Percentiles rank a stretch among this genome's conserved stretches.
phyloP scores from a whole-genome alignment of 2,329 filamentous ascomycete species.

The Ophiostoma australiae region DNA sequence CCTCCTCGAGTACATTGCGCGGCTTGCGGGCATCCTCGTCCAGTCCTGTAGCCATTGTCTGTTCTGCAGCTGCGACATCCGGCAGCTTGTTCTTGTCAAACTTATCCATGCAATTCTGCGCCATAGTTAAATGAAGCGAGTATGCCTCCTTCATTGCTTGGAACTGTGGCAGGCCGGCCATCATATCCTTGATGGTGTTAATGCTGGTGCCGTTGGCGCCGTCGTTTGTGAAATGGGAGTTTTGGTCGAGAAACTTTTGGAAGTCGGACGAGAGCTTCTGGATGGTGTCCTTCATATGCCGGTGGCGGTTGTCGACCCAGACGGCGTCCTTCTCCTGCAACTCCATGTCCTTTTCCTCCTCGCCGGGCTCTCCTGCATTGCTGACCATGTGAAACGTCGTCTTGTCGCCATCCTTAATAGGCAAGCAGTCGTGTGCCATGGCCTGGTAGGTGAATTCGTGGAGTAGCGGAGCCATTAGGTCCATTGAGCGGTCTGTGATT shows the following conservation, averaged over 20 bases:
- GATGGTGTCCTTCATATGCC: conserved; percentile 97
- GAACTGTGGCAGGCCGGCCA: conserved; percentile 89
- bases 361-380: conserved; percentile 65
- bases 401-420: conserved; percentile 83
- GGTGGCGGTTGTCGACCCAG: conserved; percentile 90
- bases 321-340: conserved; percentile 86
- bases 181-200: conserved; percentile 93
- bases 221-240: conserved; percentile 83
- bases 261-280: conserved; percentile 91
- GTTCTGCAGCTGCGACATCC: conserved; percentile 83
- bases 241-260: conserved; percentile 81
- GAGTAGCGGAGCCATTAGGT: conserved; percentile 77
- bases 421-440: conserved; percentile 91
- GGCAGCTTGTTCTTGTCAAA: conserved; percentile 81
- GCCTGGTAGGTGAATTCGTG: conserved; percentile 99
- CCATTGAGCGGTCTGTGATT: conserved; percentile 89
- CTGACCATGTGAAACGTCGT: conserved; percentile 75
- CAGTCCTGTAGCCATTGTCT: conserved; percentile 83
- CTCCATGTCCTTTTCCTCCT: conserved; percentile 85
- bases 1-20: conserved; percentile 79
- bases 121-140: conserved; percentile 91
- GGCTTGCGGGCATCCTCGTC: conserved; percentile 91
- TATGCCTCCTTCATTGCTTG: conserved; percentile 94
- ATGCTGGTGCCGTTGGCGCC: conserved; percentile 66
- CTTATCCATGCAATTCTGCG: conserved; percentile 91